Base-by-base conservation (phyloP, 306 rosid genomes). In the Malus sieversii region DNA sequence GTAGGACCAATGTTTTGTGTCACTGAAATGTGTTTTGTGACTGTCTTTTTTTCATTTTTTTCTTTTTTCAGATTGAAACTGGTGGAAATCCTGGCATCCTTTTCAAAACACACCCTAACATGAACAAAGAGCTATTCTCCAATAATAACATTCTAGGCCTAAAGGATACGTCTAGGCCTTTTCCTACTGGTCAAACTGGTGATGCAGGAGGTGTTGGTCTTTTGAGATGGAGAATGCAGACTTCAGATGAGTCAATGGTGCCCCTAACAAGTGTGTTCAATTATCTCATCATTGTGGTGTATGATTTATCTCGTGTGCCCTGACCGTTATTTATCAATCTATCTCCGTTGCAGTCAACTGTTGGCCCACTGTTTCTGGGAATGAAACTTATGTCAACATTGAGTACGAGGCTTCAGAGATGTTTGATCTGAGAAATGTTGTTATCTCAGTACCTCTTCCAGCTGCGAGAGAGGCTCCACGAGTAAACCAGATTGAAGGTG, bases 361-460 rank as follows among this genome's bases (percentile, higher is more conserved):
- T 81, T 96, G 97, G 99, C 99, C 99, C 69, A 89, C 98, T 62
- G 90, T 90, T 81, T 96, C 97, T 84, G 98, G 99, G 77, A 90
- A 88, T 82, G 99, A 92, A 80, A 95, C 97, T 78, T 95, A 89
- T 74, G 99, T 95, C 66, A 95, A 88, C 86, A 90, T 95, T 84
- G 99, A 95, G 74, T 95, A 95, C 32, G 99, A 95, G 67, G 96
- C 99, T 74, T 90, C 97, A 13, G 81, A 97, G 71, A 79, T 90
- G 93, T 95, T 87, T 77, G 92, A 92, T 74, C 86, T 92, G 78
- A 87, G 80, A 77, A 90, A 90, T 81, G 89, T 94, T 67, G 86
- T 87, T 85, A 84, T 92, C 78, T 83, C 92, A 11, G 99, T 95
- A 72, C 97, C 97, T 70, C 99, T 95, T 73, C 99, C 97, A 12